Conservation (phyloP, 257 asterid species). For the Solanum chiquidenum region DNA sequence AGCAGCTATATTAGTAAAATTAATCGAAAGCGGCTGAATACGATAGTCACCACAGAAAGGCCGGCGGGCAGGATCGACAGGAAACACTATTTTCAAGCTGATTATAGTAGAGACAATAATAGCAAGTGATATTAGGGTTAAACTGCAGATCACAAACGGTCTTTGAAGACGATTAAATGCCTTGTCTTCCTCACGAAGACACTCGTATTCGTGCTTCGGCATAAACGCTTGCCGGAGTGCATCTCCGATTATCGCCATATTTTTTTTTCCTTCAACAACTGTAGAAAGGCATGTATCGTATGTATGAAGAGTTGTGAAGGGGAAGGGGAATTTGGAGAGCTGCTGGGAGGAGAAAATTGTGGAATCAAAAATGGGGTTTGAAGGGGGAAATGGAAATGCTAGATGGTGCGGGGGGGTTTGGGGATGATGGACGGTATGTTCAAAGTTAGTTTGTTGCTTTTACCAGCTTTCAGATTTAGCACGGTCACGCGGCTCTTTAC, state of each 20-base stretch:
- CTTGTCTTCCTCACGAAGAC: slow-evolving; percentile 78
- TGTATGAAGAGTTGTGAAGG: not conserved
- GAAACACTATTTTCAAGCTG: slow-evolving; percentile 69
- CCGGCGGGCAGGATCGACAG: slow-evolving; percentile 50
- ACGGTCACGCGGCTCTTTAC: not conserved
- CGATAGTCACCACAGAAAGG: slow-evolving; percentile 83
- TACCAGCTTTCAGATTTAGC: not conserved
- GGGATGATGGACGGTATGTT: not conserved
- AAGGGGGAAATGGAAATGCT: not conserved
- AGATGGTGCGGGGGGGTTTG: not conserved
- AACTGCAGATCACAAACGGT: slow-evolving; percentile 23
- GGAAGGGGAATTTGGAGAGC: not conserved
- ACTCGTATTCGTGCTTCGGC: slow-evolving; percentile 87
- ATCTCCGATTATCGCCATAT: slow-evolving; percentile 51
- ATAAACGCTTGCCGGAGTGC: slow-evolving; percentile 92
- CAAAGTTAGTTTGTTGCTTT: not conserved
- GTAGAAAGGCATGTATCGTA: not conserved
- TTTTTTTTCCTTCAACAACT: not conserved
- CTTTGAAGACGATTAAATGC: slow-evolving; percentile 65
- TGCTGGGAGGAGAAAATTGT: not conserved
- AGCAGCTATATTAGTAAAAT: slow-evolving; percentile 36
- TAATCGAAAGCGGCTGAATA: slow-evolving; percentile 68
- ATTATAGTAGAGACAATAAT: slow-evolving; percentile 45
- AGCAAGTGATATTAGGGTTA: slow-evolving; percentile 35
- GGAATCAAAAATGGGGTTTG: not conserved